These are phyloP conservation scores for Boechera stricta DNA, from an alignment of 345 rosid species.

Conservation along the genomic window DNA sequence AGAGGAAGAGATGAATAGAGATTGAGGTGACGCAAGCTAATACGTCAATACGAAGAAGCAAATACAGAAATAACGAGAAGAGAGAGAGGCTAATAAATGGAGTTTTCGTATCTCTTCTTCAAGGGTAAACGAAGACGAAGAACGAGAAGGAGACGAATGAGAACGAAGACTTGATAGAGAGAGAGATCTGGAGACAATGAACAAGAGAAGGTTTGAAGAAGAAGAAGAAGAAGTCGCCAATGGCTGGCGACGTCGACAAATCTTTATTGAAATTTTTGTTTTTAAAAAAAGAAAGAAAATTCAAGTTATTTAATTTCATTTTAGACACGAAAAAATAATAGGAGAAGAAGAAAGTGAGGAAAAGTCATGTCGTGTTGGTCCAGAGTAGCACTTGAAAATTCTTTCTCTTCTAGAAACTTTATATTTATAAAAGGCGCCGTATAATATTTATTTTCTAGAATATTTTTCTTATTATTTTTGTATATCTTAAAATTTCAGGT, in stretches of 20 bases:
- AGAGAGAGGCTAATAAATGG: slow-evolving; percentile 26
- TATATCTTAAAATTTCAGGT: too few relatives aligned
- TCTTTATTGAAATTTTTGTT: slow-evolving; percentile 29
- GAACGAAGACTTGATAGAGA: slow-evolving; percentile 33
- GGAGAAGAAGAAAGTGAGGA: slow-evolving; percentile 31
- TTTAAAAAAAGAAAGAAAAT: too few relatives aligned
- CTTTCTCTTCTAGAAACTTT: slow-evolving; percentile 19
- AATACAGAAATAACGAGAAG: not conserved
- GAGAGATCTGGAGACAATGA: slow-evolving; percentile 35
- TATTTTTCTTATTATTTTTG: too few relatives aligned
- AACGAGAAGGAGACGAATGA: slow-evolving; percentile 18
- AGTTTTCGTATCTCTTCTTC: slow-evolving; percentile 17
- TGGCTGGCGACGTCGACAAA: slow-evolving; percentile 49
- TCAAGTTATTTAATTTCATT: not conserved
- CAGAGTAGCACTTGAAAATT: slow-evolving; percentile 35
- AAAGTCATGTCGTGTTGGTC: slow-evolving; percentile 47
- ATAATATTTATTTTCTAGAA: too few relatives aligned
- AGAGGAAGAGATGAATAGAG: slow-evolving; percentile 5
- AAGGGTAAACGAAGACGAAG: slow-evolving; percentile 29
- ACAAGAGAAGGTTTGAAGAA: slow-evolving; percentile 34
- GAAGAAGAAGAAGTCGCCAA: slow-evolving; percentile 46
- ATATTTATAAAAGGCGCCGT: slow-evolving; percentile 17
- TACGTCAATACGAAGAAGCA: slow-evolving; percentile 35
- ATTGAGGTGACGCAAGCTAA: slow-evolving; percentile 35
- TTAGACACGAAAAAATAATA: not conserved